phyloP scores from a whole-genome alignment of 805 yeast genomes.

The Starmerella asiatica region DNA sequence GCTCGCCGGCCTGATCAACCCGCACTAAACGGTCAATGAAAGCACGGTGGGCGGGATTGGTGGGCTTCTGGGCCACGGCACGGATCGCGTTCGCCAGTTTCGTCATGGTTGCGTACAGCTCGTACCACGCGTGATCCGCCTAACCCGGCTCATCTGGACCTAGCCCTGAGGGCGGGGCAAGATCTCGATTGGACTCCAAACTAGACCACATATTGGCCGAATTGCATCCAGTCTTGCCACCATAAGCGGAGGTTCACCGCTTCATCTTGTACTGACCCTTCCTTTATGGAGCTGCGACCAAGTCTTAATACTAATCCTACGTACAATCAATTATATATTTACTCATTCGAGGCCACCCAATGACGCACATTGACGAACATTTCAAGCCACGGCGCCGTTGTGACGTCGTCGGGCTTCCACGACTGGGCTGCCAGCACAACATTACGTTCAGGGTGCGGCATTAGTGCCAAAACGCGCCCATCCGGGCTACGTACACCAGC shows the following conservation, averaged over 20 bases:
- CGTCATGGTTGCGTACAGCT: slow-evolving; percentile 4
- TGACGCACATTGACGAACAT: slow-evolving; percentile 83
- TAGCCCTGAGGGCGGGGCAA: no score
- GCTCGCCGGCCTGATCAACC: slow-evolving; percentile 96
- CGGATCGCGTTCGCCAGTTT: slow-evolving; percentile 17
- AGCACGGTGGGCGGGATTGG: slow-evolving; percentile 20
- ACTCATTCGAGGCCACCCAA: slow-evolving; percentile 45
- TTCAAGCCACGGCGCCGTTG: slow-evolving; percentile 77
- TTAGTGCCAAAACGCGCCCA: slow-evolving; percentile 93
- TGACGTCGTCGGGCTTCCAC: slow-evolving; percentile 50
- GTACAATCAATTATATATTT: no score
- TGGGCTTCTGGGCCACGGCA: slow-evolving; percentile 19
- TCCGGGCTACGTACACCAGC: slow-evolving; percentile 82
- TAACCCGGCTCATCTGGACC: no score
- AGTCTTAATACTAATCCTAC: no score
- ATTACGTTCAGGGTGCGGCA: slow-evolving; percentile 99
- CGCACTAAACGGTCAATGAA: slow-evolving; percentile 36
- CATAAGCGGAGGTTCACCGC: no score
- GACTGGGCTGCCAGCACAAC: slow-evolving; percentile 79
- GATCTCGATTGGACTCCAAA: no score
- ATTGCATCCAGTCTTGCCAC: no score
- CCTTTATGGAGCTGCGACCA: no score
- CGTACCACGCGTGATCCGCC: no score
- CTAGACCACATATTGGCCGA: no score
- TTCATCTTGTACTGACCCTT: no score